These are phyloP conservation scores for Amorphotheca resinae DNA, from an alignment of 495 filamentous ascomycete species.

Conservation along the genomic window DNA sequence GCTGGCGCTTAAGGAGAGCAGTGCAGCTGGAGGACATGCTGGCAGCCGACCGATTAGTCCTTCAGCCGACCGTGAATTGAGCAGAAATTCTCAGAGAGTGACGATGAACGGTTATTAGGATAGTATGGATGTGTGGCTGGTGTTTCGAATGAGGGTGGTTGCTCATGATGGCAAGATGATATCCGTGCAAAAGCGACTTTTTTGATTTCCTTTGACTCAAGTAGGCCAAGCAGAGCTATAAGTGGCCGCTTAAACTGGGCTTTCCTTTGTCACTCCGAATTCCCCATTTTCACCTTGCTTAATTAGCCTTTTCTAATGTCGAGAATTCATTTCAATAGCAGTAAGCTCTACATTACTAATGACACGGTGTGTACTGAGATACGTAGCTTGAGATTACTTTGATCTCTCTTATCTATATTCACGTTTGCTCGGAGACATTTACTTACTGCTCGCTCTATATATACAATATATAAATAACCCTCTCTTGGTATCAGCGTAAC, in stretches of 20 bases:
- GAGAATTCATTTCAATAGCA: conserved; percentile 21
- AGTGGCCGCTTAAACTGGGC: conserved; percentile 17
- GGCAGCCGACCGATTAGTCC: conserved; percentile 91
- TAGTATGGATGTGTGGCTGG: conserved; percentile 1
- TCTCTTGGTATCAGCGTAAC: too few relatives aligned
- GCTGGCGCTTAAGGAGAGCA: conserved; percentile 94
- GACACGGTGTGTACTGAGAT: too few relatives aligned
- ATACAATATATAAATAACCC: too few relatives aligned
- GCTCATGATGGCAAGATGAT: conserved; percentile 19
- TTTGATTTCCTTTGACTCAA: conserved; percentile 21
- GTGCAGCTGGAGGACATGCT: conserved; percentile 61
- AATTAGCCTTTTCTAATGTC: conserved; percentile 23
- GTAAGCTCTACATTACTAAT: conserved; percentile 10
- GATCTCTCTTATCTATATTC: too few relatives aligned
- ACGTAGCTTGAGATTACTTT: too few relatives aligned
- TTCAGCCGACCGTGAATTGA: conserved; percentile 85
- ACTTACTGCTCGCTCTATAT: too few relatives aligned
- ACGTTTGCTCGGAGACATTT: too few relatives aligned
- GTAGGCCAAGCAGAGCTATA: conserved; percentile 15
- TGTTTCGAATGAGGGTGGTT: conserved; percentile 9
- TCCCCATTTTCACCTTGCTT: conserved; percentile 20
- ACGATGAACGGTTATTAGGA: conserved; percentile 93
- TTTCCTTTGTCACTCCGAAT: conserved; percentile 19
- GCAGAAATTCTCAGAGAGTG: conserved; percentile 89
- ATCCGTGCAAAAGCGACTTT: conserved; percentile 22